phyloP scores from a whole-genome alignment of 805 yeast genomes.

The Candida sithepensis region DNA sequence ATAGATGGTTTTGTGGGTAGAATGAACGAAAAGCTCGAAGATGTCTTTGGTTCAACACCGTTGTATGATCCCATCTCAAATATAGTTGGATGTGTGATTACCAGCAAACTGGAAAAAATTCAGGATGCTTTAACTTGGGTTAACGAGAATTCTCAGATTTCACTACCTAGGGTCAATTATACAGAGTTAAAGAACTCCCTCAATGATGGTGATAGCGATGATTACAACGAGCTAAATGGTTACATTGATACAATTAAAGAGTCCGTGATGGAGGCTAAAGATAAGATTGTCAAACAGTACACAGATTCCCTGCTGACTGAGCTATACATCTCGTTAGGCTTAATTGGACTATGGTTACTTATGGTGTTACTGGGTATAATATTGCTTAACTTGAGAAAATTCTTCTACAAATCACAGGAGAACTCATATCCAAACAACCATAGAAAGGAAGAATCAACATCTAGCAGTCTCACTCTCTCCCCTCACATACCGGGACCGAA shows the following conservation, averaged over 20 bases:
- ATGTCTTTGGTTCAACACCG: conserved; percentile 65
- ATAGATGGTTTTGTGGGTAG: conserved; percentile 50
- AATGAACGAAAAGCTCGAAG: conserved; percentile 57
- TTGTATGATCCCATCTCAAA: conserved; percentile 59
- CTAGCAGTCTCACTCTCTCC: too few species aligned
- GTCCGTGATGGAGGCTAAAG: conserved; percentile 23
- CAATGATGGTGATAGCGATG: conserved; percentile 8
- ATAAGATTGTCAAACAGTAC: conserved; percentile 31
- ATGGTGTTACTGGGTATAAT: conserved; percentile 31
- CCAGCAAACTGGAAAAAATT: conserved; percentile 61
- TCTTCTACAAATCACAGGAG: neutral
- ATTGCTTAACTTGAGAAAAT: conserved; percentile 12
- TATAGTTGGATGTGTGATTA: conserved; percentile 76
- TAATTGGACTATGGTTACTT: conserved; percentile 46
- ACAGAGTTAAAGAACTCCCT: conserved; percentile 3
- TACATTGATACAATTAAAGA: conserved; percentile 18
- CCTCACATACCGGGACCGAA: too few species aligned
- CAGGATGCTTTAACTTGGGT: conserved; percentile 81
- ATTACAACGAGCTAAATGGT: conserved; percentile 9
- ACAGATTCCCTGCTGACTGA: conserved; percentile 40
- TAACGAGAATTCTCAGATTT: conserved; percentile 53
- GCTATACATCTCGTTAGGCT: conserved; percentile 40
- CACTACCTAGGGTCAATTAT: conserved; percentile 47
- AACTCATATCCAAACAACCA: too few species aligned
- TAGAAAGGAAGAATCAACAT: too few species aligned